A percentile compares a stretch with the other conserved stretches of the same genome.
Conservation (phyloP, 805 yeast species). For the Starmerella cellae region DNA sequence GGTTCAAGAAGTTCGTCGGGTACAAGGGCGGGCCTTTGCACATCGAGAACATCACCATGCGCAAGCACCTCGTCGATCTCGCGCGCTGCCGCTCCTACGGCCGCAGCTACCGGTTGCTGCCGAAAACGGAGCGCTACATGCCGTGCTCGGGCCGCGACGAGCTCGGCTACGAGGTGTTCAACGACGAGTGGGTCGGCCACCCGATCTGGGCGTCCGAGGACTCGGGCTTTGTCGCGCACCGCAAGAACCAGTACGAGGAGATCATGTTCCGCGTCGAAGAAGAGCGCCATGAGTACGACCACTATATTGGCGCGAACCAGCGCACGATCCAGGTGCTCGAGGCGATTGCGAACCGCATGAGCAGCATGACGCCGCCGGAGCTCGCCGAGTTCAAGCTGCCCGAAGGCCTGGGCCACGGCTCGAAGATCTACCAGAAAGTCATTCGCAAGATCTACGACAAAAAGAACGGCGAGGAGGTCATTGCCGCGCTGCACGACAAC, state of each 20-base stretch:
- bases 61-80: slow-evolving; percentile 82
- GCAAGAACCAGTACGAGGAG: slow-evolving; percentile 96
- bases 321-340: slow-evolving; percentile 92
- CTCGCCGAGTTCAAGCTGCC: slow-evolving; percentile 75
- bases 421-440: slow-evolving; percentile 89
- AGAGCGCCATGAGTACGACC: slow-evolving; percentile 95
- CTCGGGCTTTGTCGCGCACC: slow-evolving; percentile 96
- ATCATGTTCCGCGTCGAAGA: slow-evolving; percentile 89
- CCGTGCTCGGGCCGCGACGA: slow-evolving; percentile 98
- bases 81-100: slow-evolving; percentile 88
- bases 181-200: slow-evolving; percentile 99
- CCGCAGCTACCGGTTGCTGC: slow-evolving; percentile 84
- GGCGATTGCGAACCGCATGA: slow-evolving; percentile 84
- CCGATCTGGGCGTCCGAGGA: slow-evolving; percentile 99
- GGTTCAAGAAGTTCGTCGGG: slow-evolving; percentile 90
- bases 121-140: slow-evolving; percentile 88
- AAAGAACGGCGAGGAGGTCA: slow-evolving; percentile 90
- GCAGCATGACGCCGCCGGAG: slow-evolving; percentile 85
- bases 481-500: slow-evolving; percentile 86
- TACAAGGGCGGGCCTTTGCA: slow-evolving; percentile 71
- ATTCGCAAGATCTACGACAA: slow-evolving; percentile 84
- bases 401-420: slow-evolving; percentile 84
- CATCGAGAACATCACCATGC: slow-evolving; percentile 75
- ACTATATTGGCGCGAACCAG: slow-evolving; percentile 84
- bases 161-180: slow-evolving; percentile 96